phyloP scores from a whole-genome alignment of 441 rosid genomes.

The Lepidium campestre region DNA sequence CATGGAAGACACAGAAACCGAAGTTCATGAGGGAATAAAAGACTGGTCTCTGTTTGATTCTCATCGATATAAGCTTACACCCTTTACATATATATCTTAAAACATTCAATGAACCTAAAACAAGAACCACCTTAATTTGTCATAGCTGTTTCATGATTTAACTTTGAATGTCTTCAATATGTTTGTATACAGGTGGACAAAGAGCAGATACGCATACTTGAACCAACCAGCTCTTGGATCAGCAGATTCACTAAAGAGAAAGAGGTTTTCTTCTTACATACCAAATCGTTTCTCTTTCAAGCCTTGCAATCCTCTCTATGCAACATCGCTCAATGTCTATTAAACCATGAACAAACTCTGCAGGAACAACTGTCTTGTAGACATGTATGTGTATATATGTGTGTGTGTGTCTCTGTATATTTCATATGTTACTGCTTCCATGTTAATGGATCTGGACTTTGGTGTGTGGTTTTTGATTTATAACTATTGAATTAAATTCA shows the following conservation, averaged over 20 bases:
- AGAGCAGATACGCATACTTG: slow-evolving; percentile 86
- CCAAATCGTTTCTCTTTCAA: slow-evolving; percentile 63
- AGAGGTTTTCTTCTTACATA: slow-evolving; percentile 40
- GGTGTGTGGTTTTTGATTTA: slow-evolving; percentile 14
- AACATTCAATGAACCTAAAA: background rate
- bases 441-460: slow-evolving; percentile 18
- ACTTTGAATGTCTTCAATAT: background rate
- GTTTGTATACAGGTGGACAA: slow-evolving; percentile 61
- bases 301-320: slow-evolving; percentile 45
- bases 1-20: slow-evolving; percentile 29
- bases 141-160: background rate
- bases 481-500: slow-evolving; percentile 17
- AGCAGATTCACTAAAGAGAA: slow-evolving; percentile 38
- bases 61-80: background rate
- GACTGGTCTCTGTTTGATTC: slow-evolving; percentile 51
- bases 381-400: background rate
- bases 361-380: background rate
- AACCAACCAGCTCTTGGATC: slow-evolving; percentile 64
- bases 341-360: slow-evolving; percentile 16
- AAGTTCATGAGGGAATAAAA: slow-evolving; percentile 62
- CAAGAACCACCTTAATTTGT: background rate
- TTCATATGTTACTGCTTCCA: background rate
- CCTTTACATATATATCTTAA: background rate
- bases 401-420: background rate
- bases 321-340: slow-evolving; percentile 71